These are phyloP conservation scores for Paramecium sexaurelia DNA, from an alignment of 73 alveolate species.

Conservation along the genomic window DNA sequence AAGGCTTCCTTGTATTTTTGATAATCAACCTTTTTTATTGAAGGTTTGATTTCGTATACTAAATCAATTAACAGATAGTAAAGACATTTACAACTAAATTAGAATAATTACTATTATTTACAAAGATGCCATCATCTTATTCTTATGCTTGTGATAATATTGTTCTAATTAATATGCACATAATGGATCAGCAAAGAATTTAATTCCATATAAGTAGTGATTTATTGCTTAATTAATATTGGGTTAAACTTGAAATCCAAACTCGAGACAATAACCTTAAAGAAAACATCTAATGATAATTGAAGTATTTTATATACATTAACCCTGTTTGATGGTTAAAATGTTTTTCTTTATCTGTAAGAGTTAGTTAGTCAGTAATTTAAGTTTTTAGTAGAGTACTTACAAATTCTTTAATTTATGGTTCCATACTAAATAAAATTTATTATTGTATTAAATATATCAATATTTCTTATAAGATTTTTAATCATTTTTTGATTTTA, in stretches of 20 bases:
- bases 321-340: conserved; percentile 1
- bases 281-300: conserved; percentile 9
- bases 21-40: neutral
- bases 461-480: neutral
- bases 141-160: neutral
- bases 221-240: neutral
- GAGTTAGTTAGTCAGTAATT: neutral
- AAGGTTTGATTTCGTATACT: neutral
- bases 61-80: neutral
- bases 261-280: conserved; percentile 48
- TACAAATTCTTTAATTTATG: conserved; percentile 12
- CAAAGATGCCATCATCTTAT: neutral
- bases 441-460: neutral
- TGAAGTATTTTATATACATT: neutral
- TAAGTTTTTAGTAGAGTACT: neutral
- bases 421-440: conserved; percentile 15
- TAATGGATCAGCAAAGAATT: neutral
- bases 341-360: neutral
- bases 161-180: conserved; percentile 30
- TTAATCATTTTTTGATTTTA: neutral
- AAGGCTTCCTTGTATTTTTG: neutral
- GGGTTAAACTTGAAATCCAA: conserved; percentile 26
- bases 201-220: neutral
- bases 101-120: neutral
- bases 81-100: neutral